These are phyloP conservation scores for Elaeis oleifera DNA, from an alignment of 202 grass and related monocot genomes.

Conservation along the genomic window DNA sequence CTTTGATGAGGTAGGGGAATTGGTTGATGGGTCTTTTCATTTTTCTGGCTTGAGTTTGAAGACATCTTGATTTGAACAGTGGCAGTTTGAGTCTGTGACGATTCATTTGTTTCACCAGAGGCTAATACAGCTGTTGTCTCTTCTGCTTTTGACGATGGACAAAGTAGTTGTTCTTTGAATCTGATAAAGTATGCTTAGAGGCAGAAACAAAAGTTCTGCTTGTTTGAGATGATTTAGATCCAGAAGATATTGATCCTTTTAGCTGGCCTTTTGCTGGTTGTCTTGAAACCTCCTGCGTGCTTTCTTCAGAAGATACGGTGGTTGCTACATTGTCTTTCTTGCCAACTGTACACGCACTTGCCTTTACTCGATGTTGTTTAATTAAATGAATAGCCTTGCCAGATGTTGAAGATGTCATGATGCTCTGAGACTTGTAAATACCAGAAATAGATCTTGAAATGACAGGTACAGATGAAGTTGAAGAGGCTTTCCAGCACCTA, in stretches of 20 bases:
- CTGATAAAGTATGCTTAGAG: constrained; percentile 42
- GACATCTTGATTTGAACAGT: constrained; percentile 40
- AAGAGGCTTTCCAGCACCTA: constrained; percentile 34
- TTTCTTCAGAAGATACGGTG: constrained; percentile 27
- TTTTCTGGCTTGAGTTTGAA: constrained; percentile 59
- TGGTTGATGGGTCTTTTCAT: constrained; percentile 52
- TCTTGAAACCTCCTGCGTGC: constrained; percentile 36
- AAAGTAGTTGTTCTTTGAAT: constrained; percentile 46
- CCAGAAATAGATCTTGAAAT: constrained; percentile 26
- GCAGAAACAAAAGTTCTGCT: constrained; percentile 42
- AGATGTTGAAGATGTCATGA: constrained; percentile 31
- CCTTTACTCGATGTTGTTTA: constrained; percentile 32
- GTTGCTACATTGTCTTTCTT: constrained; percentile 3
- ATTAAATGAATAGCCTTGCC: constrained; percentile 33
- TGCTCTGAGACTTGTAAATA: constrained; percentile 27
- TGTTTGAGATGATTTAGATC: constrained; percentile 49
- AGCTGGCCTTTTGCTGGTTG: constrained; percentile 50
- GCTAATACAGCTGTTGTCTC: constrained; percentile 26
- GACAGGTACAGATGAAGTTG: constrained; percentile 40
- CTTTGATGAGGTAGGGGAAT: constrained; percentile 36
- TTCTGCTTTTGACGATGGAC: constrained; percentile 32
- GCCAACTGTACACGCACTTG: constrained; percentile 23
- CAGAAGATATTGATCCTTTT: constrained; percentile 42
- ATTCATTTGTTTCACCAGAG: constrained; percentile 32
- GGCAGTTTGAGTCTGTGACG: constrained; percentile 33